Conservation (phyloP, 2,329 filamentous ascomycete species). For the Sclerotinia spermophila region DNA sequence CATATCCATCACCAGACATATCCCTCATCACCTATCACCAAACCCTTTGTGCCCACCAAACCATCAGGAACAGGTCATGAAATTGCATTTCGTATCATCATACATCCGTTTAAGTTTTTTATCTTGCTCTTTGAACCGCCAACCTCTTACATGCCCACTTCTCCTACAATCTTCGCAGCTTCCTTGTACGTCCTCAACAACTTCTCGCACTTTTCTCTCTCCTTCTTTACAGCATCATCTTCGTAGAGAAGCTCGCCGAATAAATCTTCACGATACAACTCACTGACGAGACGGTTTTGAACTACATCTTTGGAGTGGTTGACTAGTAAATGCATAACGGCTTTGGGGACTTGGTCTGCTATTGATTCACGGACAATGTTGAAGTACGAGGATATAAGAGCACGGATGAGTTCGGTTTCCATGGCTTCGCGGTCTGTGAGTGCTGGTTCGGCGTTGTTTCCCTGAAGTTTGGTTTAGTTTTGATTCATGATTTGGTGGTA, state of each 20-base stretch:
- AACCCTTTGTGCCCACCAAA: constrained; percentile 3
- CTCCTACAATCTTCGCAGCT: constrained; percentile 95
- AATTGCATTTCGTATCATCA: constrained; percentile 10
- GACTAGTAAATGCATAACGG: constrained; percentile 96
- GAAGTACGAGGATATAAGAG: constrained; percentile 97
- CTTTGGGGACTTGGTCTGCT: constrained; percentile 96
- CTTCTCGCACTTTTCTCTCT: constrained; percentile 97
- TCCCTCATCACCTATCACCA: constrained; percentile 3
- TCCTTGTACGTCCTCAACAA: constrained; percentile 93
- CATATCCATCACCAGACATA: constrained; percentile 6
- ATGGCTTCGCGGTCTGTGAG: constrained; percentile 94
- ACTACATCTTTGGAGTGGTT: constrained; percentile 98
- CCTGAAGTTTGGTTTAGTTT: constrained; percentile 39
- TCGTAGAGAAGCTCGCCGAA: constrained; percentile 95
- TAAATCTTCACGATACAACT: constrained; percentile 86
- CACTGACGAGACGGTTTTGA: constrained; percentile 92
- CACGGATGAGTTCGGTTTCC: constrained; percentile 95
- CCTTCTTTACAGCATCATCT: constrained; percentile 94
- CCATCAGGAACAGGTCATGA: constrained; percentile 3
- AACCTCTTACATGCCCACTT: constrained; percentile 66
- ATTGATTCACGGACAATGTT: constrained; percentile 99
- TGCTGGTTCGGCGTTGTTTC: constrained; percentile 69
- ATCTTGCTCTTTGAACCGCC: not conserved
- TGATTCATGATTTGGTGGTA: not conserved
- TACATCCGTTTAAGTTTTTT: constrained; percentile 1